These are phyloP conservation scores for Eudorina sp. DNA, from an alignment of 139 green algal species.

Conservation along the genomic window DNA sequence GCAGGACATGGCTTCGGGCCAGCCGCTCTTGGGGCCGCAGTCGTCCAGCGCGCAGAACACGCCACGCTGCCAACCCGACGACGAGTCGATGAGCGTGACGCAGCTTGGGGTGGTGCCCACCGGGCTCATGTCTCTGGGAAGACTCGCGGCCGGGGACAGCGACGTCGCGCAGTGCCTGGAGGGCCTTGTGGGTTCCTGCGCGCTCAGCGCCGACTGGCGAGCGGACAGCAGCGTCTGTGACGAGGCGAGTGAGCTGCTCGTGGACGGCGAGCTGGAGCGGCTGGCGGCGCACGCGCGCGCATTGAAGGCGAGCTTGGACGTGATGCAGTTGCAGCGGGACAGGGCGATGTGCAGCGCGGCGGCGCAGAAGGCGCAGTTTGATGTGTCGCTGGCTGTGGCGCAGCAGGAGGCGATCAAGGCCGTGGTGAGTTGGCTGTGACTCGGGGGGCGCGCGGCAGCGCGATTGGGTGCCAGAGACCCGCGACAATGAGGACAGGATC, in stretches of 20 bases:
- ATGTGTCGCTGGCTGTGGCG: constrained; percentile 18
- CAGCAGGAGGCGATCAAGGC: background rate
- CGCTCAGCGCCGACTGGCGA: background rate
- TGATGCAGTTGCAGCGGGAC: constrained; percentile 31
- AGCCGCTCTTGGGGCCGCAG: background rate
- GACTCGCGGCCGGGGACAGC: background rate
- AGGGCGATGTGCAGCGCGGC: background rate
- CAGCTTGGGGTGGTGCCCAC: background rate
- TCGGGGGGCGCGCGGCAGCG: no score
- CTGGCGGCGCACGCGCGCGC: constrained; percentile 37
- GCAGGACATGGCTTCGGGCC: background rate
- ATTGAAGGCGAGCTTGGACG: constrained; percentile 19
- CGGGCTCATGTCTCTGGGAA: background rate
- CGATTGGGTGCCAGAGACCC: no score
- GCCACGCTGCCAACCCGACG: background rate
- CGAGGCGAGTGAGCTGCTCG: background rate
- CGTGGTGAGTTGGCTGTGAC: constrained; percentile 22
- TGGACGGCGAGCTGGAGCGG: background rate
- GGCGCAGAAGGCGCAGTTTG: constrained; percentile 46
- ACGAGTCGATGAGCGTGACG: background rate
- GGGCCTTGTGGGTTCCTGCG: background rate
- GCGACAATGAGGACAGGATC: no score
- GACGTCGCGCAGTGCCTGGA: background rate
- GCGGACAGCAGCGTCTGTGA: background rate
- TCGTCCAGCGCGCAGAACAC: background rate